Conservation (phyloP, 257 asterid genomes). For the Eucommia ulmoides region DNA sequence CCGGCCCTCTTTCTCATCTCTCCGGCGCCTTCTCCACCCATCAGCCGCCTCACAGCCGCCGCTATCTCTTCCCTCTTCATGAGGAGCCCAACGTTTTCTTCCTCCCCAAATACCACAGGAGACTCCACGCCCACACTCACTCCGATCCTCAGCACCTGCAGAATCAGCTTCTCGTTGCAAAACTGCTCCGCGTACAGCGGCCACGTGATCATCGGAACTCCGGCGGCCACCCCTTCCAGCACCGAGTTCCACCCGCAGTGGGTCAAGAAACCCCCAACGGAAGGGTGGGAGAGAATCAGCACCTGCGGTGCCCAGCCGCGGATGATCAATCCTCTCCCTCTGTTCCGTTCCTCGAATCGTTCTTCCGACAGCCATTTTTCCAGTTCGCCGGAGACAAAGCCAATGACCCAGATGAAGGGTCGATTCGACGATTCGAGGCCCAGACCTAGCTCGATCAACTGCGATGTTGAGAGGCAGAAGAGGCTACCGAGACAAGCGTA, state of each 20-base stretch:
- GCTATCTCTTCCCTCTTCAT: conserved; percentile 16
- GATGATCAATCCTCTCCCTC: too few species aligned
- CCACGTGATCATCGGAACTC: conserved; percentile 51
- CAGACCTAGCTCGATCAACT: conserved; percentile 29
- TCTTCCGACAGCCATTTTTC: too few species aligned
- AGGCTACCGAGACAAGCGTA: conserved; percentile 40
- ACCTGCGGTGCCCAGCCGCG: conserved; percentile 60
- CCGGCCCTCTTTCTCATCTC: conserved; percentile 27
- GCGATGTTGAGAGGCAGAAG: conserved; percentile 15
- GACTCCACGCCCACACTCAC: conserved; percentile 30
- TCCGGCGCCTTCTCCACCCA: conserved; percentile 29
- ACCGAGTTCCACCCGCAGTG: too few species aligned
- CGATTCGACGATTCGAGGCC: conserved; percentile 24
- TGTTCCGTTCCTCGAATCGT: too few species aligned
- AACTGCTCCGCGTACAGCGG: conserved; percentile 51
- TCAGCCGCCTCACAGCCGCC: conserved; percentile 11
- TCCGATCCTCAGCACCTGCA: conserved; percentile 31
- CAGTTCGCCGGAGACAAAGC: too few species aligned
- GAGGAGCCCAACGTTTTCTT: conserved; percentile 20
- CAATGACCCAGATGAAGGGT: too few species aligned
- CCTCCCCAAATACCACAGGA: conserved; percentile 23
- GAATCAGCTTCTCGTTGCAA: conserved; percentile 39
- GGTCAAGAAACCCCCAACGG: conserved; percentile 41
- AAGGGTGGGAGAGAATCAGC: too few species aligned
- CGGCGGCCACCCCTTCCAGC: conserved; percentile 41